These are phyloP conservation scores for Sphagnum contortum DNA, from an alignment of 225 moss, liverwort and hornwort genomes.

Conservation along the genomic window DNA sequence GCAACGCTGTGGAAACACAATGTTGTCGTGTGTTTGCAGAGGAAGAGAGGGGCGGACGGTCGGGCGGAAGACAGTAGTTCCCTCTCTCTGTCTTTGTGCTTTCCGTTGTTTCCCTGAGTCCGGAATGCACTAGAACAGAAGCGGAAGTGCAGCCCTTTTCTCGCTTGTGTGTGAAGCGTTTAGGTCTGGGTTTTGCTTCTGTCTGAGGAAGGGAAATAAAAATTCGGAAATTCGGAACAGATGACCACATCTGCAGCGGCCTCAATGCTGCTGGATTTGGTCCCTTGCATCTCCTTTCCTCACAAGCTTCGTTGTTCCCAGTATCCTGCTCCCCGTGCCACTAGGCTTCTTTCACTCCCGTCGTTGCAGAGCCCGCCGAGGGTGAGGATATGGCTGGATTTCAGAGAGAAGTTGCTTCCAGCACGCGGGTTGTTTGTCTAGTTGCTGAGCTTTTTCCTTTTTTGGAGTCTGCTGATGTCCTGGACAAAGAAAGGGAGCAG, in stretches of 20 bases:
- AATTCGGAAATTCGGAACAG: no score
- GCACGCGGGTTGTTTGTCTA: constrained; percentile 28
- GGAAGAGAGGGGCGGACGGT: no score
- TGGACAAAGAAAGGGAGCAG: constrained; percentile 28
- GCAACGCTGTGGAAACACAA: no score
- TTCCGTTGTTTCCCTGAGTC: no score
- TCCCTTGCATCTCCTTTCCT: constrained; percentile 10
- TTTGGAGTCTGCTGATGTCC: constrained; percentile 26
- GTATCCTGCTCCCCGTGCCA: background rate
- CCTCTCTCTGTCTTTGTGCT: no score
- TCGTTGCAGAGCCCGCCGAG: constrained; percentile 3
- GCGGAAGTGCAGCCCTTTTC: no score
- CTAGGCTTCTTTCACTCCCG: constrained; percentile 1
- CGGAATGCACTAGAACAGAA: no score
- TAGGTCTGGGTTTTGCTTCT: no score
- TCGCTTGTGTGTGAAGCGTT: no score
- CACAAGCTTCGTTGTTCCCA: background rate
- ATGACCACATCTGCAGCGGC: constrained; percentile 48
- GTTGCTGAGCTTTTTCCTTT: constrained; percentile 42
- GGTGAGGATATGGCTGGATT: constrained; percentile 10
- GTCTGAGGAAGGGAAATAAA: no score
- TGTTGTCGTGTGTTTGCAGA: no score
- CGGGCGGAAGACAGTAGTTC: no score
- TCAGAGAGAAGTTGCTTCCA: constrained; percentile 7
- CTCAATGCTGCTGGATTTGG: constrained; percentile 59